Conservation (phyloP, 345 rosid genomes). For the Draba incana region DNA sequence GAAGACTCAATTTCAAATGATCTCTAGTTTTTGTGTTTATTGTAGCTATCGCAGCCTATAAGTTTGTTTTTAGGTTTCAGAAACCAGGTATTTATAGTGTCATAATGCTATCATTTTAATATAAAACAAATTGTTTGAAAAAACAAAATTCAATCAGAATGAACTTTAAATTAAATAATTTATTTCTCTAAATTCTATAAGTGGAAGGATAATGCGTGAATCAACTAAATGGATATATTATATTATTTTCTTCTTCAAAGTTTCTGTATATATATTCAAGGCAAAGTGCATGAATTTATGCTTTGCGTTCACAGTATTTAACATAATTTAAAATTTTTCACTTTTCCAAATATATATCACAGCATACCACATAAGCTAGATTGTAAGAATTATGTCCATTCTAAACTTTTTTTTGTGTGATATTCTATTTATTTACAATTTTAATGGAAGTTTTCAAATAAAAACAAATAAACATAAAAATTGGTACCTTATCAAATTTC, state of each 20-base stretch:
- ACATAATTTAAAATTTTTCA: too few species aligned
- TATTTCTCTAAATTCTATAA: not conserved
- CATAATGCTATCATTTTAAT: not conserved
- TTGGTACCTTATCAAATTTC: too few species aligned
- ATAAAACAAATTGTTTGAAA: too few species aligned
- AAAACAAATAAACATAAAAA: not conserved
- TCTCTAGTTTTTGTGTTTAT: not conserved
- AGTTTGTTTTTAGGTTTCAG: not conserved
- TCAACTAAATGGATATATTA: not conserved
- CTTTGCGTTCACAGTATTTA: too few species aligned
- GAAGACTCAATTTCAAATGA: too few species aligned
- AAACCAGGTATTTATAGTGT: slow-evolving; percentile 1
- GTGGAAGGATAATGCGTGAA: not conserved
- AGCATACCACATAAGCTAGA: too few species aligned
- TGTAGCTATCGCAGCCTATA: not conserved
- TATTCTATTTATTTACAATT: too few species aligned
- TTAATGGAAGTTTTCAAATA: not conserved
- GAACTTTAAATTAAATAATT: not conserved
- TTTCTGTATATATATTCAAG: not conserved
- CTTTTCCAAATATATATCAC: too few species aligned
- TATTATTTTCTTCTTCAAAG: not conserved
- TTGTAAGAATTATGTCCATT: too few species aligned
- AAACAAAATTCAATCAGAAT: not conserved
- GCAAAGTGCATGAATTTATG: not conserved
- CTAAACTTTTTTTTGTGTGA: too few species aligned